Evolutionary conservation across 129 eudicot genomes (phyloP).

Genomic region (Lactuca saligna): DNA sequence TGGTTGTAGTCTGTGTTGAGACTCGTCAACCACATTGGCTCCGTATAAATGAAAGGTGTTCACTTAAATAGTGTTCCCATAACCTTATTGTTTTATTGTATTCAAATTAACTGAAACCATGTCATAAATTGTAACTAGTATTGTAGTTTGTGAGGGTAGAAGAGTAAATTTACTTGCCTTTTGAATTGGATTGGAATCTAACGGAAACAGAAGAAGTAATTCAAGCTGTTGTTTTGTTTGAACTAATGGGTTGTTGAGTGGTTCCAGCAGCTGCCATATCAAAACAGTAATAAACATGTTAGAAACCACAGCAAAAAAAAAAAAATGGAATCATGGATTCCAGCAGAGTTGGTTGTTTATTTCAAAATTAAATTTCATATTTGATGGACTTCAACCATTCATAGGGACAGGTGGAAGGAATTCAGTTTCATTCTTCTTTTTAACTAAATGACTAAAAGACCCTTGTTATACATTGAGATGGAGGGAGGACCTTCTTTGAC

Average conservation of each 20-base stretch:
- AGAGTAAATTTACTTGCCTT: conserved; percentile 47
- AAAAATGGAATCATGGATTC: too few species aligned
- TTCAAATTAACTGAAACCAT: conserved; percentile 70
- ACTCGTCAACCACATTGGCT: too few species aligned
- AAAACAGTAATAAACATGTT: conserved; percentile 9
- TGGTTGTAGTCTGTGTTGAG: too few species aligned
- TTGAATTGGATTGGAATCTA: conserved; percentile 95
- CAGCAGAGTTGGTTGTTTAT: too few species aligned
- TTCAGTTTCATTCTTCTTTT: too few species aligned
- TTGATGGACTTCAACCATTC: too few species aligned
- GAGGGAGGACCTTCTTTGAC: neutral
- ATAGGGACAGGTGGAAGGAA: too few species aligned
- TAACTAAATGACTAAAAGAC: too few species aligned
- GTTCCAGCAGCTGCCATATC: conserved; percentile 73
- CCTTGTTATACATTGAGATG: conserved; percentile 20
- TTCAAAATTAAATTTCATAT: too few species aligned
- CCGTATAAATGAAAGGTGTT: too few species aligned
- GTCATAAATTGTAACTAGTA: neutral
- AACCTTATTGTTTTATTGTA: conserved; percentile 61
- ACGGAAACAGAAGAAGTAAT: conserved; percentile 67
- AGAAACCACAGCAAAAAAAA: conserved; percentile 2
- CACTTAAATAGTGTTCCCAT: too few species aligned
- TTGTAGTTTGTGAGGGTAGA: neutral
- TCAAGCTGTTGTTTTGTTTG: conserved; percentile 61
- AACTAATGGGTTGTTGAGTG: conserved; percentile 59